A percentile compares a stretch with the other conserved stretches of the same genome.
These are phyloP conservation scores for Aurinia saxatilis DNA, from an alignment of 345 rosid genomes.

Conservation along the genomic window DNA sequence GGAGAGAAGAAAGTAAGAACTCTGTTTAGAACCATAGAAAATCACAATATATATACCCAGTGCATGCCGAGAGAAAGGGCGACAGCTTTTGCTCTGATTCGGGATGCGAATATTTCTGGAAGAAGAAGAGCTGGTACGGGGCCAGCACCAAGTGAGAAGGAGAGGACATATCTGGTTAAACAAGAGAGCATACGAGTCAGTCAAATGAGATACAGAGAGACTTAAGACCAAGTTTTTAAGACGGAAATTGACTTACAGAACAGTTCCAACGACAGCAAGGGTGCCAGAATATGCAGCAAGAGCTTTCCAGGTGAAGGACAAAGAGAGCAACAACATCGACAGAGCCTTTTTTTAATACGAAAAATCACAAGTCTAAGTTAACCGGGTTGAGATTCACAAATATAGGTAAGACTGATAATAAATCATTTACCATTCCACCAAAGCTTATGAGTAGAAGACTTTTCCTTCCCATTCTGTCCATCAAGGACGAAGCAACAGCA, in stretches of 20 bases:
- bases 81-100: constrained; percentile 97
- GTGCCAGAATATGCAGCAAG: constrained; percentile 88
- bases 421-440: constrained; percentile 68
- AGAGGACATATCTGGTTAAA: constrained; percentile 69
- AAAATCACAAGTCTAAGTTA: neutral
- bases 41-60: constrained; percentile 51
- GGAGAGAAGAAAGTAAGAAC: neutral
- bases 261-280: constrained; percentile 91
- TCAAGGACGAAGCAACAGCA: constrained; percentile 86
- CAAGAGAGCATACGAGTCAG: neutral
- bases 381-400: neutral
- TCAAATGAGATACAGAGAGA: neutral
- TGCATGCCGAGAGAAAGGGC: constrained; percentile 92
- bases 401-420: neutral
- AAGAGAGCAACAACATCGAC: constrained; percentile 86
- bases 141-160: constrained; percentile 98
- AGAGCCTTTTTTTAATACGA: constrained; percentile 45
- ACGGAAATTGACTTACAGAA: constrained; percentile 54
- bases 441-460: constrained; percentile 87
- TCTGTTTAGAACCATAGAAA: neutral
- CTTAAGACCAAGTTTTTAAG: neutral
- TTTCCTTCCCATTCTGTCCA: constrained; percentile 97
- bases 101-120: constrained; percentile 91
- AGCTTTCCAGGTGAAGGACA: constrained; percentile 91
- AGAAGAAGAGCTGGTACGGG: constrained; percentile 99